Evolutionary conservation across 2,329 filamentous ascomycete genomes (phyloP), one percentile per base, ranked within the genome.

Genomic region (Shiraia sp.): DNA sequence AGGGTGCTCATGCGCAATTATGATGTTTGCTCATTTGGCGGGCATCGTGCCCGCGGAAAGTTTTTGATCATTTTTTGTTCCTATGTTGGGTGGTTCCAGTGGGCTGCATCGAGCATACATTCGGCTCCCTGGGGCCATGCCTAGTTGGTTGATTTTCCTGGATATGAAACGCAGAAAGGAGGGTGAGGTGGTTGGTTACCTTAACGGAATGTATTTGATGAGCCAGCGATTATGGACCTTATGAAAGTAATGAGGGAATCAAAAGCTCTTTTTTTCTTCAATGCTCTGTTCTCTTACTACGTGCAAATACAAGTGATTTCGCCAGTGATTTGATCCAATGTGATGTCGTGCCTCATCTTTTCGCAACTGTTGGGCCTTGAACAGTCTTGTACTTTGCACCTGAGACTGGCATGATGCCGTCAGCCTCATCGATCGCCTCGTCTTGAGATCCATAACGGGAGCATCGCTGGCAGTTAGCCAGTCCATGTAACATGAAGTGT

Each of bases 211-310:
- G 39, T 47, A 43, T 17, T 48, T 47, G 45, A 56, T 36, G 49
- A 54, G 49, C 46, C 47, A 46, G 57, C 43, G 57, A 55, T n/a
- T 41, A 34, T 37, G 46, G 53, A 42, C 45, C 48, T 59, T 52
- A 56, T 62, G 59, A 65, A 45, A 57, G 62, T 61, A 61, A 65
- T 59, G 62, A 67, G 63, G 55, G 57, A 68, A 67, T 66, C 55
- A 68, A 68, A 68, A 68, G 65, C 63, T 66, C 54, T 63, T 59
- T 54, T 52, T 52, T 15, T 35, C 25, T n/a, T 27, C 24, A 12
- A 10, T 6, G 8, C 12, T 32, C 15, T 32, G 15, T 13, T 9
- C 23, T 15, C 22, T 27, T 9, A 31, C 13, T 10, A 16, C 25
- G 5, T 32, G n/a, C n/a, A n/a, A n/a, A n/a, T n/a, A n/a, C n/a